Conservation (phyloP, 2,329 filamentous ascomycete species). For the Cryphonectria parasitica region DNA sequence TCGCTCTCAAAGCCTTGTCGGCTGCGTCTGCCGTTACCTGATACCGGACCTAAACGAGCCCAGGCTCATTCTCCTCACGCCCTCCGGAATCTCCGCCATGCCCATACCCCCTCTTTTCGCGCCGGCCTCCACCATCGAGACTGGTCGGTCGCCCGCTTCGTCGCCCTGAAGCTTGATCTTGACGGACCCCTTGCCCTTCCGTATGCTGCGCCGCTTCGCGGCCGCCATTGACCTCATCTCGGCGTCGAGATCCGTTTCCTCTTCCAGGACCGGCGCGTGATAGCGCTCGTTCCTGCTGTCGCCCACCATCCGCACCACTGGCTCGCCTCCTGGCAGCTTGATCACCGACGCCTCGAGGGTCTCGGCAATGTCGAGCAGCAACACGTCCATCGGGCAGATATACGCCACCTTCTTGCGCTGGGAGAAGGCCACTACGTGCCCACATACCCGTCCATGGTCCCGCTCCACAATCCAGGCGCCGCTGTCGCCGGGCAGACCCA, state of each 20-base stretch:
- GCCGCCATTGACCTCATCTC: conserved; percentile 27
- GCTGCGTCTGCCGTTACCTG: not conserved
- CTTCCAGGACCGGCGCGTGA: conserved; percentile 53
- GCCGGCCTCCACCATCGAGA: conserved; percentile 9
- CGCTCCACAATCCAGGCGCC: conserved; percentile 92
- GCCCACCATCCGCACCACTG: conserved; percentile 41
- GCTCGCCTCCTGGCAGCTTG: conserved; percentile 67
- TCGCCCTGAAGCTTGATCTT: conserved; percentile 9
- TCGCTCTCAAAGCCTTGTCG: not conserved
- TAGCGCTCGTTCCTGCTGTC: conserved; percentile 65
- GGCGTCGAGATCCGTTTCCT: conserved; percentile 15
- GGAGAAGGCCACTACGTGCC: conserved; percentile 89
- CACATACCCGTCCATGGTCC: conserved; percentile 77
- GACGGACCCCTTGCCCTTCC: conserved; percentile 28
- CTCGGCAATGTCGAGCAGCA: conserved; percentile 82
- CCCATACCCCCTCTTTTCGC: not conserved
- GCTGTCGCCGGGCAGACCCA: conserved; percentile 82
- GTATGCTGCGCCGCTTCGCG: conserved; percentile 26
- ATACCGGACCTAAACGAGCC: conserved; percentile 6
- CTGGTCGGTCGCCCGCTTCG: not conserved
- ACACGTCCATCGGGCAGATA: conserved; percentile 92
- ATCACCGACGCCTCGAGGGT: conserved; percentile 73
- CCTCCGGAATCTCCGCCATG: conserved; percentile 14
- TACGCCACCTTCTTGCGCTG: conserved; percentile 81
- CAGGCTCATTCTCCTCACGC: conserved; percentile 22